These are phyloP conservation scores for Protomyces pachydermus DNA, from an alignment of 1,139 yeast genomes.

Conservation along the genomic window DNA sequence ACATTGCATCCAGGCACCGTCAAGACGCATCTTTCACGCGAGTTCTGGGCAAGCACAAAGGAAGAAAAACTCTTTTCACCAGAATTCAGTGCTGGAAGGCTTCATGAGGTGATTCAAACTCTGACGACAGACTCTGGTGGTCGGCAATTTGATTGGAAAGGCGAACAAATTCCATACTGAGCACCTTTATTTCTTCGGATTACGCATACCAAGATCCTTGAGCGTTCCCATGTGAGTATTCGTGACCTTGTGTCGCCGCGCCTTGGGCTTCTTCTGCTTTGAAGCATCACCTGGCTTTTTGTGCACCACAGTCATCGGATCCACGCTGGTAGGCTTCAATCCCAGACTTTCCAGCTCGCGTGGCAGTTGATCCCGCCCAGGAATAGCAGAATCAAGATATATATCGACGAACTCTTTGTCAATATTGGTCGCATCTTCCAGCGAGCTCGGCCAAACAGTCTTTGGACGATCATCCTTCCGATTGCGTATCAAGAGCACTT, in stretches of 20 bases:
- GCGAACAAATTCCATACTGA: conserved; percentile 22
- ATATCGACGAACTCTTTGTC: conserved; percentile 50
- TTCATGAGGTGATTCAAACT: neutral
- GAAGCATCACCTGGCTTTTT: conserved; percentile 40
- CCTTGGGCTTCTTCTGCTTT: conserved; percentile 73
- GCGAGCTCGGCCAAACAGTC: conserved; percentile 81
- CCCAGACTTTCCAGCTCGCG: conserved; percentile 74
- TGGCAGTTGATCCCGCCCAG: conserved; percentile 75
- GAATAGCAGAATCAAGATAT: conserved; percentile 77
- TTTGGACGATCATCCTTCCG: conserved; percentile 90
- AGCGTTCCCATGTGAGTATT: conserved; percentile 95
- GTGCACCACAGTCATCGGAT: conserved; percentile 79
- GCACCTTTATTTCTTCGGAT: neutral
- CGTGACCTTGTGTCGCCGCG: conserved; percentile 87
- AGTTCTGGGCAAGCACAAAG: conserved; percentile 21
- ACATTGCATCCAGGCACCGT: conserved; percentile 27
- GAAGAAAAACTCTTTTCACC: conserved; percentile 18
- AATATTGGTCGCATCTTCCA: conserved; percentile 66
- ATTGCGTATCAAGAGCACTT: conserved; percentile 50
- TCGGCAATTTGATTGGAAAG: conserved; percentile 24
- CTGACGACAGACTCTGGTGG: conserved; percentile 15
- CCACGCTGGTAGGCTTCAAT: conserved; percentile 92
- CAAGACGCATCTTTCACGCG: conserved; percentile 22
- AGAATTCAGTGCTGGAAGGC: conserved; percentile 15
- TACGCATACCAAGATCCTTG: conserved; percentile 50